A percentile compares a stretch with the other conserved stretches of the same genome.
Conservation (phyloP, 2,329 filamentous ascomycete species). For the Penicillium sumatraense region DNA sequence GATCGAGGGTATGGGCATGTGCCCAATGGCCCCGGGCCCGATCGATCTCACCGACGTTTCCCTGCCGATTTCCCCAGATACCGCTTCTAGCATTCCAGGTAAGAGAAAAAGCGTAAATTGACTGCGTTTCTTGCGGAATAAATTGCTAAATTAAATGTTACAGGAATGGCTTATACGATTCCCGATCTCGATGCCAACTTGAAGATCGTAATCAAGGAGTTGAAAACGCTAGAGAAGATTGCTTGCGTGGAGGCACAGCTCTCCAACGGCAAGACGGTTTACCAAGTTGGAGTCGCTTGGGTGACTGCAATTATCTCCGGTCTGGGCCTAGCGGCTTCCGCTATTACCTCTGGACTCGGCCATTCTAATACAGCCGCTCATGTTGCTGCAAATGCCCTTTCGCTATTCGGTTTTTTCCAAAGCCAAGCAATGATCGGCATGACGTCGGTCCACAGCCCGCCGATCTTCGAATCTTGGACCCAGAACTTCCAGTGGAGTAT, state of each 20-base stretch:
- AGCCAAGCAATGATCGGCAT: conserved; percentile 90
- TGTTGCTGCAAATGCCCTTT: conserved; percentile 89
- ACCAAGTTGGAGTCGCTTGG: conserved; percentile 88
- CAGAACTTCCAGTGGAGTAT: conserved; percentile 99
- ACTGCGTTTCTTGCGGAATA: conserved; percentile 8
- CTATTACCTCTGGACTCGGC: conserved; percentile 84
- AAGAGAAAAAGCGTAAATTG: conserved; percentile 27
- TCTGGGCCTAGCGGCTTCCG: conserved; percentile 80
- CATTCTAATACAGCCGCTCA: conserved; percentile 94
- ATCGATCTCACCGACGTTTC: conserved; percentile 74
- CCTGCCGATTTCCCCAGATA: conserved; percentile 60
- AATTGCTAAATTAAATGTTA: conserved; percentile 4
- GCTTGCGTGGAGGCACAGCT: conserved; percentile 87
- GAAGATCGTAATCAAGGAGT: conserved; percentile 77
- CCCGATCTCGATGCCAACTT: conserved; percentile 90
- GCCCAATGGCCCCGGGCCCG: conserved; percentile 86
- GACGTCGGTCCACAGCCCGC: conserved; percentile 78
- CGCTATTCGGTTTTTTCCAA: conserved; percentile 95
- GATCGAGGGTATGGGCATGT: conserved; percentile 72
- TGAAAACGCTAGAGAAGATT: conserved; percentile 65
- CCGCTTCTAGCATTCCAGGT: conserved; percentile 71
- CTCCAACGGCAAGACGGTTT: conserved; percentile 90
- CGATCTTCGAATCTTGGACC: conserved; percentile 89
- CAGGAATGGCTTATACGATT: conserved; percentile 81
- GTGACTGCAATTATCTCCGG: conserved; percentile 85